A percentile compares a stretch with the other conserved stretches of the same genome.
Evolutionary conservation across 768 basidiomycete species (phyloP).

Genomic region (Dioszegia aurantiaca): DNA sequence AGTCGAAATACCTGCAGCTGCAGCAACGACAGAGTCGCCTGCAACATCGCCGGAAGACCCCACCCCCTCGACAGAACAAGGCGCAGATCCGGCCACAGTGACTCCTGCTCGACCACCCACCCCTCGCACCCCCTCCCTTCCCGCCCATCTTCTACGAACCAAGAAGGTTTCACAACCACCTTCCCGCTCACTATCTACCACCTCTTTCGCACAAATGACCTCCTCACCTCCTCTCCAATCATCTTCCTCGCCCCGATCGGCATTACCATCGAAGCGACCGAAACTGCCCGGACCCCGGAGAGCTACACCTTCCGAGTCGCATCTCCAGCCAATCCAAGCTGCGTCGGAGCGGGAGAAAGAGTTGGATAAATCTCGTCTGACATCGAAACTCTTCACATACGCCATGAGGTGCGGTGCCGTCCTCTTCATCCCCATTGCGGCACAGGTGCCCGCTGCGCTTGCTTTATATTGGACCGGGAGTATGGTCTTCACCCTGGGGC

Average conservation of each 20-base stretch:
- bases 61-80: too few species aligned
- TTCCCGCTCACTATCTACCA: not conserved
- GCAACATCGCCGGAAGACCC: not conserved
- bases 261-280: not conserved
- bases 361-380: conserved; percentile 23
- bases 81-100: too few species aligned
- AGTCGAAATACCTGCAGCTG: too few species aligned
- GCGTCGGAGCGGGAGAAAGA: not conserved
- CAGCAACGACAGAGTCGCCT: not conserved
- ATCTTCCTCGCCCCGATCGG: conserved; percentile 1
- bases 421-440: conserved; percentile 49
- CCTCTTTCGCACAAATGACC: not conserved
- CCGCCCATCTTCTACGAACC: not conserved
- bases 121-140: not conserved
- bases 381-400: conserved; percentile 28
- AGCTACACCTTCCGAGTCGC: not conserved
- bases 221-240: not conserved
- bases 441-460: conserved; percentile 50
- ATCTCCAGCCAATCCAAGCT: conserved; percentile 4
- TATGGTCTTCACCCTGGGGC: conserved; percentile 48
- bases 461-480: conserved; percentile 53
- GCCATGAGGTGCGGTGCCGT: conserved; percentile 47
- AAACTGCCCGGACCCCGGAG: not conserved
- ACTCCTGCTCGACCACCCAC: not conserved
- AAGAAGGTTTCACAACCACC: not conserved